A percentile compares a stretch with the other conserved stretches of the same genome.
phyloP scores from a whole-genome alignment of 2,329 filamentous ascomycete species.

The Trichoderma harzianum region DNA sequence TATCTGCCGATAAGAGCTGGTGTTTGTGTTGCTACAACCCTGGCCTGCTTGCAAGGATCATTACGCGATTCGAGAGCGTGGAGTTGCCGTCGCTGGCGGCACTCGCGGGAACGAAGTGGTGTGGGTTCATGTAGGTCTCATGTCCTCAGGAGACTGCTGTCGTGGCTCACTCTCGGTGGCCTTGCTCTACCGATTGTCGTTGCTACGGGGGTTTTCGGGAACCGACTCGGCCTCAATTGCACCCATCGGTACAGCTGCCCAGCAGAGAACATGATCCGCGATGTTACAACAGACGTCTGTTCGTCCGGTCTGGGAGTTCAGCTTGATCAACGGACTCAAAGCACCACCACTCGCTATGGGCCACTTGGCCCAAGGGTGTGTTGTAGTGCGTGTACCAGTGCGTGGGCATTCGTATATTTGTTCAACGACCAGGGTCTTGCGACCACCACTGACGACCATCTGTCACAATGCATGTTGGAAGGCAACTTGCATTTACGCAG shows the following conservation, averaged over 20 bases:
- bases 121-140: background rate
- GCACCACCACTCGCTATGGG: background rate
- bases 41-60: slow-evolving; percentile 6
- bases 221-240: background rate
- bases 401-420: background rate
- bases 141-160: slow-evolving; percentile 3
- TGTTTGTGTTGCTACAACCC: slow-evolving; percentile 8
- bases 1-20: slow-evolving; percentile 17
- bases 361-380: background rate
- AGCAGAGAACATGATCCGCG: background rate
- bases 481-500: background rate
- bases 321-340: background rate
- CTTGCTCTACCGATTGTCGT: background rate
- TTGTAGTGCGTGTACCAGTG: background rate
- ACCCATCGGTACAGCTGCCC: background rate
- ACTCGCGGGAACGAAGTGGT: slow-evolving; percentile 12
- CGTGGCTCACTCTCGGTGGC: slow-evolving; percentile 12
- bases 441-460: background rate
- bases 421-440: background rate
- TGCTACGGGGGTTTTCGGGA: slow-evolving; percentile 3
- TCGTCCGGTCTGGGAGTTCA: background rate
- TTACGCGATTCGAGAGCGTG: slow-evolving; percentile 9
- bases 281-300: background rate
- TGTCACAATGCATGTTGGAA: background rate
- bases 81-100: slow-evolving; percentile 6